Conservation (phyloP, 768 basidiomycete genomes). For the Phlebiopsis gigantea region DNA sequence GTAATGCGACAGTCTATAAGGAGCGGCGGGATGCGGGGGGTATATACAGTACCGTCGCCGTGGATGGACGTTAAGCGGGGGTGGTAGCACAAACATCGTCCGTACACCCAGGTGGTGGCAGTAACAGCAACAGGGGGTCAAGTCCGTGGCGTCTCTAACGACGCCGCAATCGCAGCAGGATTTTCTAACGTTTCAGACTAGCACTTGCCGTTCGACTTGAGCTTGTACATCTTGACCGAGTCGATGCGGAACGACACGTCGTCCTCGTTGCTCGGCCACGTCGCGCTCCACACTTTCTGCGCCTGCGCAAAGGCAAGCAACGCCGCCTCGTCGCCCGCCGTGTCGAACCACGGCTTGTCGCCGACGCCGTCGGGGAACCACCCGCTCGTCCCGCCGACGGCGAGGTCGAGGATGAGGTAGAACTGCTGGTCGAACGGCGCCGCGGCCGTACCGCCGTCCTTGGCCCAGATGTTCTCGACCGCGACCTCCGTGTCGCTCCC, state of each 20-base stretch:
- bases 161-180: not conserved
- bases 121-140: not conserved
- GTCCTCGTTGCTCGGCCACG: conserved; percentile 63
- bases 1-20: too few species aligned
- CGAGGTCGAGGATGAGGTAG: conserved; percentile 56
- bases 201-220: conserved; percentile 17
- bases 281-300: conserved; percentile 63
- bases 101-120: not conserved
- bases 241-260: conserved; percentile 51
- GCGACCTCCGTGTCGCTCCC: conserved; percentile 33
- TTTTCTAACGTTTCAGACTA: not conserved
- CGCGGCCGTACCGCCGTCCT: conserved; percentile 34
- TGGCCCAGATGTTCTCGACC: conserved; percentile 46
- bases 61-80: too few species aligned
- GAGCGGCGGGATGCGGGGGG: too few species aligned
- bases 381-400: conserved; percentile 76
- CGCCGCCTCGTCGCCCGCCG: conserved; percentile 40
- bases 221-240: conserved; percentile 33
- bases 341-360: conserved; percentile 61
- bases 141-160: conserved; percentile 2
- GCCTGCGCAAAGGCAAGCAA: conserved; percentile 65
- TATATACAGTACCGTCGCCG: too few species aligned
- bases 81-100: conserved; percentile 2
- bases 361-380: conserved; percentile 62
- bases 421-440: conserved; percentile 66